Evolutionary conservation across 768 basidiomycete species (phyloP).

Genomic region (Obba rivulosa): DNA sequence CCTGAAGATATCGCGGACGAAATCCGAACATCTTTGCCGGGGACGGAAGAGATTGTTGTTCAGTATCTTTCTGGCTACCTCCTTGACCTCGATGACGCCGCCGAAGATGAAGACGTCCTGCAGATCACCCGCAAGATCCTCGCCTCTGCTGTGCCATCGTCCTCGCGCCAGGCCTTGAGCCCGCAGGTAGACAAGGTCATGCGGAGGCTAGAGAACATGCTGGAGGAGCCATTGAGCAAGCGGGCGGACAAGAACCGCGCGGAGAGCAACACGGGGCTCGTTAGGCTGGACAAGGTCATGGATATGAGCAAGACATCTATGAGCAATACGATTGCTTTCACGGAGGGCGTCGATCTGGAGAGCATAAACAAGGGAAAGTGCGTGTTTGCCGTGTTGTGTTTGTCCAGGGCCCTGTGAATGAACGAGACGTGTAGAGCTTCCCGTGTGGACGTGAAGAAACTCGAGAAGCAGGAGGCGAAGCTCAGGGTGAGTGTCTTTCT

Average conservation of each 20-base stretch:
- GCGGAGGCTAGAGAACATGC: slow-evolving; percentile 51
- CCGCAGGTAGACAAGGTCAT: slow-evolving; percentile 63
- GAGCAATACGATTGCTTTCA: slow-evolving; percentile 73
- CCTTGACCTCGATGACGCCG: slow-evolving; percentile 83
- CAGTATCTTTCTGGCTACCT: slow-evolving; percentile 87
- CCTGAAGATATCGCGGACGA: slow-evolving; percentile 66
- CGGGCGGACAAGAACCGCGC: slow-evolving; percentile 47
- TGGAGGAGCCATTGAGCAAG: slow-evolving; percentile 58
- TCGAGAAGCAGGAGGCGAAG: slow-evolving; percentile 97
- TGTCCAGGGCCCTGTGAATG: neutral
- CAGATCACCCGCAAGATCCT: slow-evolving; percentile 69
- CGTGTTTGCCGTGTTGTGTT: slow-evolving; percentile 22
- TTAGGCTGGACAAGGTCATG: slow-evolving; percentile 81
- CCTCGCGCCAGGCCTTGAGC: slow-evolving; percentile 24
- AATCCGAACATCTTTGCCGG: slow-evolving; percentile 64
- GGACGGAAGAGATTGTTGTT: slow-evolving; percentile 79
- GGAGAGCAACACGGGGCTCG: slow-evolving; percentile 51
- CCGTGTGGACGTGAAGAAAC: slow-evolving; percentile 89
- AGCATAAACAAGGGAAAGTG: slow-evolving; percentile 94
- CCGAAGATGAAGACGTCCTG: slow-evolving; percentile 85
- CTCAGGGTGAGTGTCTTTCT: slow-evolving; percentile 51
- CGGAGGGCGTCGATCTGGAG: slow-evolving; percentile 84
- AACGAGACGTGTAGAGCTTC: slow-evolving; percentile 56
- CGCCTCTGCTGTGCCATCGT: slow-evolving; percentile 60
- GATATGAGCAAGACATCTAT: slow-evolving; percentile 80